Percentiles rank a stretch among this genome's conserved stretches.
Evolutionary conservation across 2,329 filamentous ascomycete species (phyloP).

Genomic region (Aspergillus sp.): DNA sequence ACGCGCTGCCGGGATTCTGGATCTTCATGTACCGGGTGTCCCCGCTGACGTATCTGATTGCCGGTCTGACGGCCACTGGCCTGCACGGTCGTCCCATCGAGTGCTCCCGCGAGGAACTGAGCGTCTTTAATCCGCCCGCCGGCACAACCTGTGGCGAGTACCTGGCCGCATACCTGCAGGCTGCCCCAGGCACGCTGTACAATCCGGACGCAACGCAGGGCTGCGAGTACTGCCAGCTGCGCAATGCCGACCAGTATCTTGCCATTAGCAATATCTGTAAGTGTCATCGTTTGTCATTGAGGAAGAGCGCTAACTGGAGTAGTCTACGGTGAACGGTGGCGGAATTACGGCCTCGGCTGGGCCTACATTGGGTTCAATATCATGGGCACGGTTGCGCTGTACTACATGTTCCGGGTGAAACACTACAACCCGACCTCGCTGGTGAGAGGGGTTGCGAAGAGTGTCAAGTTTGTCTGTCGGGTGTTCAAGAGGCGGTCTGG

Average conservation of each 20-base stretch:
- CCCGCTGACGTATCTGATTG: constrained; percentile 78
- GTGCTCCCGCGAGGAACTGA: constrained; percentile 69
- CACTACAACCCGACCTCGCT: constrained; percentile 41
- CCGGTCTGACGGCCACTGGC: constrained; percentile 67
- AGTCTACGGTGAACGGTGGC: constrained; percentile 60
- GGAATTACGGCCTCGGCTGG: constrained; percentile 65
- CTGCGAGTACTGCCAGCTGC: constrained; percentile 51
- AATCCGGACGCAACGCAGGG: constrained; percentile 47
- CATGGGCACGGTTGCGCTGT: constrained; percentile 53
- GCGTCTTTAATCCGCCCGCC: constrained; percentile 61
- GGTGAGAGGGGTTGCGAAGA: constrained; percentile 20
- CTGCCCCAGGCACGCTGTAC: constrained; percentile 53
- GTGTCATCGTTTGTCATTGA: constrained; percentile 1
- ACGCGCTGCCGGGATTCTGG: constrained; percentile 69
- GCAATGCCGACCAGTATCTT: constrained; percentile 41
- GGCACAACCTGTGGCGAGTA: constrained; percentile 62
- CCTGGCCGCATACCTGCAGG: constrained; percentile 49
- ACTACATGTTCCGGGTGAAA: constrained; percentile 46
- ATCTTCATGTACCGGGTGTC: constrained; percentile 80
- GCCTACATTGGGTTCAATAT: constrained; percentile 60
- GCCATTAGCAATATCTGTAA: constrained; percentile 44
- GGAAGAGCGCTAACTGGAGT: no score
- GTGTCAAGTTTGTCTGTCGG: constrained; percentile 24
- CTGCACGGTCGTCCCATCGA: constrained; percentile 64
- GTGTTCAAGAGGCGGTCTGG: constrained; percentile 32